These are phyloP conservation scores for Holtermannia corniformis DNA, from an alignment of 768 basidiomycete species.

Conservation along the genomic window DNA sequence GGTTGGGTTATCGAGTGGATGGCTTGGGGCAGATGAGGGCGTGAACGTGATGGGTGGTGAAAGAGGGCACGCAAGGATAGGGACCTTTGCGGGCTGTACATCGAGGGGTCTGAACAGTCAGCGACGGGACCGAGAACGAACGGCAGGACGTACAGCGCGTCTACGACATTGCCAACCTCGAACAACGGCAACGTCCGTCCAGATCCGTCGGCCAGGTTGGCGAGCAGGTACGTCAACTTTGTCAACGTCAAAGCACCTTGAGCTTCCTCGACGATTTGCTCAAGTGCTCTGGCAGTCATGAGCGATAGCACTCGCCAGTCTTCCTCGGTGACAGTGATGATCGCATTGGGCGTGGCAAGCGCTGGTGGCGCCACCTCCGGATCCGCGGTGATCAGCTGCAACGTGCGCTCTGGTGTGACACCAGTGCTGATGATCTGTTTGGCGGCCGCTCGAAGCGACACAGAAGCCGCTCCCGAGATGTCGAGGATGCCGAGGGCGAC, in stretches of 20 bases:
- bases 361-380: too few relatives aligned
- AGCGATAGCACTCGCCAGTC: background rate
- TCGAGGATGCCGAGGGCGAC: background rate
- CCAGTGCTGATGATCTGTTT: background rate
- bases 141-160: too few relatives aligned
- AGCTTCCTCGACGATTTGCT: background rate
- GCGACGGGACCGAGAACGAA: too few relatives aligned
- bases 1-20: constrained; percentile 23
- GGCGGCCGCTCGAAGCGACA: background rate
- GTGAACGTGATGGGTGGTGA: constrained; percentile 11
- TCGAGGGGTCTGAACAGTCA: too few relatives aligned
- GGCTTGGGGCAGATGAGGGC: constrained; percentile 11
- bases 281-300: background rate
- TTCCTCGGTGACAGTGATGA: background rate
- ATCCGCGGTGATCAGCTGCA: background rate
- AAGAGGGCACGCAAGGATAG: constrained; percentile 26
- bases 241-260: background rate
- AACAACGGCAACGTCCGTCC: background rate
- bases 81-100: constrained; percentile 3
- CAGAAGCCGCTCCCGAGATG: background rate
- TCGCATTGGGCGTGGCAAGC: too few relatives aligned
- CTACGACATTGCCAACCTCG: background rate
- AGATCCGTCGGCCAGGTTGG: background rate
- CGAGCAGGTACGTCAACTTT: background rate
- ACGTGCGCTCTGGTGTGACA: background rate